Percentiles rank a stretch among this genome's conserved stretches.
Conservation (phyloP, 176 grass and related monocot genomes). For the Eleusine coracana region DNA sequence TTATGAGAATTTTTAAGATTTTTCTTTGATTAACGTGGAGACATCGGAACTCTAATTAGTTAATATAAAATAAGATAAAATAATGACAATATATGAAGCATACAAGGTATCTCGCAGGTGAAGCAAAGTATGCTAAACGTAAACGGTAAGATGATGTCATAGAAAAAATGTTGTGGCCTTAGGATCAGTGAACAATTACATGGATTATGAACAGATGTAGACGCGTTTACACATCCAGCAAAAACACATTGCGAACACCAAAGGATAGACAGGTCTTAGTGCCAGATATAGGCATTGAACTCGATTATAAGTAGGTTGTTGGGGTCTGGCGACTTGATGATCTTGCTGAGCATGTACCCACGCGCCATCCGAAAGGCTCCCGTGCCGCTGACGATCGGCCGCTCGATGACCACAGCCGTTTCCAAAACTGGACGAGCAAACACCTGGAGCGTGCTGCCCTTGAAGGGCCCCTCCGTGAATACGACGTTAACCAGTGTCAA, state of each 20-base stretch:
- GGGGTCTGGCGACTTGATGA: slow-evolving; percentile 24
- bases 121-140: no score
- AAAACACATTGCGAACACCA: no score
- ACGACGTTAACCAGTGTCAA: slow-evolving; percentile 8
- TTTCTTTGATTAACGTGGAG: no score
- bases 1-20: no score
- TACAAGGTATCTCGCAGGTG: no score
- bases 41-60: no score
- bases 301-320: slow-evolving; percentile 17
- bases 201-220: no score
- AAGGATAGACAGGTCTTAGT: not conserved
- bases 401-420: slow-evolving; percentile 10
- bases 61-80: no score
- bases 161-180: no score
- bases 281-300: slow-evolving; percentile 25
- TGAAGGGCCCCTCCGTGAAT: slow-evolving; percentile 34
- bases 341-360: slow-evolving; percentile 35
- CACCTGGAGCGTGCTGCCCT: slow-evolving; percentile 30
- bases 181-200: no score
- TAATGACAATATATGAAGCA: no score
- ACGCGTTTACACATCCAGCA: not conserved
- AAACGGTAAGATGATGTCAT: no score
- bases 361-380: slow-evolving; percentile 40
- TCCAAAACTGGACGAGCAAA: slow-evolving; percentile 1
- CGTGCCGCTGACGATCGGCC: slow-evolving; percentile 39